Evolutionary conservation across 208 protist genomes (phyloP), one percentile per base, ranked within the genome.

Genomic region (Acanthamoeba lenticulata): DNA sequence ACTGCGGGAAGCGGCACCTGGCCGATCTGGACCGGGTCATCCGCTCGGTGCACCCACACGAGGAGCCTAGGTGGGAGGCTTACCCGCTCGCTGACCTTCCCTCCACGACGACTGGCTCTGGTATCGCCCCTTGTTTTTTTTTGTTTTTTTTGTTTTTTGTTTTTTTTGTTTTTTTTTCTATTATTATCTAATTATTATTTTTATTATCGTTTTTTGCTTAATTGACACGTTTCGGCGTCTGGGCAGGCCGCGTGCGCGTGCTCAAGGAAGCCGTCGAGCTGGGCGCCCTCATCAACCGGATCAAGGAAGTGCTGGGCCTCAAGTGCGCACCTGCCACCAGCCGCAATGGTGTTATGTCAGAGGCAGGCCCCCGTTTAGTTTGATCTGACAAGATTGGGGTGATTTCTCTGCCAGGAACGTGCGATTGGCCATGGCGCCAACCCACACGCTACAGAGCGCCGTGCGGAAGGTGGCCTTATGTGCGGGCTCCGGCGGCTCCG

Each of bases 391-490:
- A 21, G 11, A 60, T 60, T 21, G 11, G 52, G 21, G 11, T 60
- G 52, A 60, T 11, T 60, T 11, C 11, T 60, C 52, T 11, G 15
- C 21, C n/a, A 74, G 65, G 36, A 6, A 32, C n/a, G 65, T 74
- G 65, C 65, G 29, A n/a, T 19, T 74, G n/a, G 65, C 65, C 9
- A 9, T 74, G 11, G 29, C 65, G 27, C n/a, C n/a, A 9, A 74
- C 15, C 21, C 65, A 74, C 65, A 38, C 65, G 6, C 65, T 74
- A 15, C 32, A 74, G 6, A 74, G 65, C 65, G n/a, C 29, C 9
- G 72, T 95, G 27, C 81, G 93, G 60, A 94, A 72, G 27, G 74
- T 95, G 29, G 92, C 94, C 15, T 27, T 95, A 27, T 95, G 94
- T 45, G 94, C 94, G 19, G 94, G 94, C 17, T 92, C 89, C 45